A percentile compares a stretch with the other conserved stretches of the same genome.
Conservation (phyloP, 495 filamentous ascomycete species). For the Podospora pseudopauciseta region DNA sequence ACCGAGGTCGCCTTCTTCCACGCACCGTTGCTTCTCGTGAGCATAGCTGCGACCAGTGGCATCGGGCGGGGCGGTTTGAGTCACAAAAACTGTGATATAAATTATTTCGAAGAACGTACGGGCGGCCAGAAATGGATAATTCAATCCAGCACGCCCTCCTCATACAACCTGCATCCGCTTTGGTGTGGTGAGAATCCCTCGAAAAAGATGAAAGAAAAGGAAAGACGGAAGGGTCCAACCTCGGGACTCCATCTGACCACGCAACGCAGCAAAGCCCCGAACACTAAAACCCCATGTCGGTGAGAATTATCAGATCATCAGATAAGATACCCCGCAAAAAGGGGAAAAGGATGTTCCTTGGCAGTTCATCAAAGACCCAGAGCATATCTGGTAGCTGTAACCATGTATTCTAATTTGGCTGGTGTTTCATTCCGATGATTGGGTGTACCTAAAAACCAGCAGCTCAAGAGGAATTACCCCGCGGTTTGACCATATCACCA, state of each 20-base stretch:
- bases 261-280: background rate
- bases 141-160: background rate
- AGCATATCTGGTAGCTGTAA: background rate
- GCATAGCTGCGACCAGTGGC: conserved; percentile 17
- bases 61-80: background rate
- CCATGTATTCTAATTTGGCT: background rate
- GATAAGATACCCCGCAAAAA: conserved; percentile 10
- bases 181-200: background rate
- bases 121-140: background rate
- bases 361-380: background rate
- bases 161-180: background rate
- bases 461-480: background rate
- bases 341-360: background rate
- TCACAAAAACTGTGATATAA: background rate
- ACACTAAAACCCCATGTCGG: conserved; percentile 1
- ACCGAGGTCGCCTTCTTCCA: conserved; percentile 27
- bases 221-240: background rate
- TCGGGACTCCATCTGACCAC: background rate
- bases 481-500: background rate
- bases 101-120: background rate
- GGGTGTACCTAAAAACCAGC: background rate
- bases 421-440: background rate
- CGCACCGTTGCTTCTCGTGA: conserved; percentile 18
- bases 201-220: background rate
- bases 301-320: conserved; percentile 23